These are phyloP conservation scores for Monosporozyma unispora DNA, from an alignment of 805 yeast genomes.

Conservation along the genomic window DNA sequence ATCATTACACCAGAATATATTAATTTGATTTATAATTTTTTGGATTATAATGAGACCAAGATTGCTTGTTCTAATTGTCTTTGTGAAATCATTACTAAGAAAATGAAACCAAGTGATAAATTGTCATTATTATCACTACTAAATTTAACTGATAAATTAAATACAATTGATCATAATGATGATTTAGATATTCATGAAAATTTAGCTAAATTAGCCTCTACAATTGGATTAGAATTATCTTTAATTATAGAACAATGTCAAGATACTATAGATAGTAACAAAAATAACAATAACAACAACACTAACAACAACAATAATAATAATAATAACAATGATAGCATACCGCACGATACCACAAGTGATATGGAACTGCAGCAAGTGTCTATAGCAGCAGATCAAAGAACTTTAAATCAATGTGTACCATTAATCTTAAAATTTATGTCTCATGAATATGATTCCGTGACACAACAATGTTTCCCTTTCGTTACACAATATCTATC, in stretches of 20 bases:
- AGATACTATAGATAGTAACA: conserved; percentile 7
- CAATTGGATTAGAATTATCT: conserved; percentile 69
- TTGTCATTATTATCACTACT: conserved; percentile 54
- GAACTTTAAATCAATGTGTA: conserved; percentile 49
- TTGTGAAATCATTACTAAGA: conserved; percentile 60
- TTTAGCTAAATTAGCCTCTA: conserved; percentile 63
- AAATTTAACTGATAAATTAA: conserved; percentile 48
- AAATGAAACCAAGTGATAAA: conserved; percentile 68
- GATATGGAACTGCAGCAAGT: conserved; percentile 30
- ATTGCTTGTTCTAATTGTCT: conserved; percentile 44
- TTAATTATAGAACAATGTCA: conserved; percentile 52
- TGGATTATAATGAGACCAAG: conserved; percentile 41
- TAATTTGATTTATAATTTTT: conserved; percentile 47
- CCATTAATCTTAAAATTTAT: conserved; percentile 67
- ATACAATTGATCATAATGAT: conserved; percentile 22
- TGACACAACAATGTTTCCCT: conserved; percentile 73
- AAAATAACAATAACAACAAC: neutral
- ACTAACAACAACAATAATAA: neutral
- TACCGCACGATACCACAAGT: conserved; percentile 9
- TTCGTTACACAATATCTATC: conserved; percentile 68
- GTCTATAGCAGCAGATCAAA: conserved; percentile 35
- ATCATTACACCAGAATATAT: conserved; percentile 48
- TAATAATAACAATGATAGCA: neutral
- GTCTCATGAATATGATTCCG: conserved; percentile 80
- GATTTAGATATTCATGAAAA: conserved; percentile 68